Percentiles rank a stretch among this genome's conserved stretches.
These are phyloP conservation scores for Glutinoglossum americanum DNA, from an alignment of 495 filamentous ascomycete species.

Conservation along the genomic window DNA sequence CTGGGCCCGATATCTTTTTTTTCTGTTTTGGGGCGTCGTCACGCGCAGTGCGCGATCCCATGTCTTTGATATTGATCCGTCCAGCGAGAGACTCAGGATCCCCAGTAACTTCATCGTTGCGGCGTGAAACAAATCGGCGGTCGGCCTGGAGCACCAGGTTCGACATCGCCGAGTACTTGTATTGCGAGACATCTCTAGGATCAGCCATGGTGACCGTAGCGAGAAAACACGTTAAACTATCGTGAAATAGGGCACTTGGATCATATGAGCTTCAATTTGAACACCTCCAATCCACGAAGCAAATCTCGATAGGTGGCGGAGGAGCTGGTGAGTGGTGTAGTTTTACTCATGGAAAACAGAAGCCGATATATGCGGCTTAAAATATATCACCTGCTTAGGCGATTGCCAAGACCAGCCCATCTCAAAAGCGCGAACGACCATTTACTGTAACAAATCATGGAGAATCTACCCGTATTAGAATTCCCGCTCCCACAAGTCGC, in stretches of 20 bases:
- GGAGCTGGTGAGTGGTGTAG: background rate
- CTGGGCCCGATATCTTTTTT: conserved; percentile 40
- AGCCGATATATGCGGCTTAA: background rate
- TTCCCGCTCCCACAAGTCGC: conserved; percentile 9
- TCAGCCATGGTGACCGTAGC: conserved; percentile 50
- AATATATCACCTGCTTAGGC: background rate
- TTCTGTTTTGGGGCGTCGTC: conserved; percentile 65
- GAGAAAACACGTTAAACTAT: background rate
- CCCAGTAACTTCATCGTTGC: conserved; percentile 84
- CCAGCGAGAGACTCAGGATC: conserved; percentile 95
- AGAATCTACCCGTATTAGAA: background rate
- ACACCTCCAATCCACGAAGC: background rate
- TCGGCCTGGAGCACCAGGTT: conserved; percentile 99
- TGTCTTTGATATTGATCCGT: conserved; percentile 77
- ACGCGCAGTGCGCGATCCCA: conserved; percentile 66
- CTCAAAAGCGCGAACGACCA: background rate
- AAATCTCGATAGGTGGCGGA: background rate
- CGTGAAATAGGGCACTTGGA: background rate
- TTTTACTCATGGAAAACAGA: background rate
- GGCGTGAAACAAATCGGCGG: conserved; percentile 77
- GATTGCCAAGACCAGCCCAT: background rate
- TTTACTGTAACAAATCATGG: background rate
- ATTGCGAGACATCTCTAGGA: conserved; percentile 82
- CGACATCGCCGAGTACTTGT: conserved; percentile 99
- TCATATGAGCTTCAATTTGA: background rate